Conservation (phyloP, 371 early-diverging fungal species). For the Syncephalastrum racemosum region DNA sequence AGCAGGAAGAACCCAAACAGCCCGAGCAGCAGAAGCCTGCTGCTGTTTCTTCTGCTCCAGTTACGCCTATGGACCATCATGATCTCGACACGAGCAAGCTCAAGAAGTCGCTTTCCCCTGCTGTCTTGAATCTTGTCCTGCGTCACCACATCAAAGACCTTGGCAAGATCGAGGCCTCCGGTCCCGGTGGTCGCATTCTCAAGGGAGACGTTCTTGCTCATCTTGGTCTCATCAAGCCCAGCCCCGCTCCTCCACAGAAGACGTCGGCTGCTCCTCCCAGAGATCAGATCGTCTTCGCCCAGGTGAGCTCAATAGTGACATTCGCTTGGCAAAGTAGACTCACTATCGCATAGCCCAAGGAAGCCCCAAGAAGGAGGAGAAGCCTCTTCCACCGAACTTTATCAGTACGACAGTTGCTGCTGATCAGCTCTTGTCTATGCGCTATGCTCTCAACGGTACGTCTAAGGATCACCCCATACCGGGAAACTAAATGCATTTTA, state of each 20-base stretch:
- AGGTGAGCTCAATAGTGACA: constrained; percentile 21
- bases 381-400: constrained; percentile 45
- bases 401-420: constrained; percentile 67
- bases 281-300: constrained; percentile 48
- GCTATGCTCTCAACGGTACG: constrained; percentile 70
- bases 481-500: constrained; percentile 6
- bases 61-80: constrained; percentile 40
- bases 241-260: constrained; percentile 50
- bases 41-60: constrained; percentile 33
- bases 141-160: constrained; percentile 65
- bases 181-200: constrained; percentile 88
- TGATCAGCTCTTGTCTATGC: constrained; percentile 67
- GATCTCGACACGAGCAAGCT: constrained; percentile 45
- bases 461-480: background rate
- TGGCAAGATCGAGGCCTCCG: constrained; percentile 65
- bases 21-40: constrained; percentile 7
- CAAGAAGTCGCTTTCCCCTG: constrained; percentile 66
- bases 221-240: constrained; percentile 57
- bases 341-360: constrained; percentile 23
- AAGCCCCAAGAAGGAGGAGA: constrained; percentile 19
- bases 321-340: too few species aligned
- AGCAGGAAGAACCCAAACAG: constrained; percentile 9
- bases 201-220: constrained; percentile 88
- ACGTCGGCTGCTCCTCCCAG: constrained; percentile 46
- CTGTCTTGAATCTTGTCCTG: constrained; percentile 61